These are phyloP conservation scores for Haplographium delicatum DNA, from an alignment of 495 filamentous ascomycete species.

Conservation along the genomic window DNA sequence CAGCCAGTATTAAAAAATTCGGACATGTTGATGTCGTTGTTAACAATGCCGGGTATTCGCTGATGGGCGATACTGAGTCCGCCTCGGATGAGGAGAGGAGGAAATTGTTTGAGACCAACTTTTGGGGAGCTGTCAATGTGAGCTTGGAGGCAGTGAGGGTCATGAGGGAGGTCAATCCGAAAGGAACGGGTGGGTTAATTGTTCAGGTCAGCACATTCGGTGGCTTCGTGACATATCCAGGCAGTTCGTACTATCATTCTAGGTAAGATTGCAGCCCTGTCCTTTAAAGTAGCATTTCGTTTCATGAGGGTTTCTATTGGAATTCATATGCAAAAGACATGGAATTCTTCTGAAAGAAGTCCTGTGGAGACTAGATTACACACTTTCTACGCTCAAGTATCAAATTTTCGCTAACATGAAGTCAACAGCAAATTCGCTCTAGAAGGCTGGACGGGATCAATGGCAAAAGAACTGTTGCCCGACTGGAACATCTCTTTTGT, in stretches of 20 bases:
- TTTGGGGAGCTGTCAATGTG: conserved; percentile 43
- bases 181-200: background rate
- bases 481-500: conserved; percentile 10
- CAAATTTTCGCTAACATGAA: no score
- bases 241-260: background rate
- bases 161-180: conserved; percentile 33
- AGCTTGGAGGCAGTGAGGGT: conserved; percentile 37
- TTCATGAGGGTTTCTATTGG: no score
- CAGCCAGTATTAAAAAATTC: conserved; percentile 28
- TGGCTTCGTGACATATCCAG: background rate
- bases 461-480: conserved; percentile 3
- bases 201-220: background rate
- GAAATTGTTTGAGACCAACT: conserved; percentile 45
- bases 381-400: no score
- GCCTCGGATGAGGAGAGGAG: conserved; percentile 34
- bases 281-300: no score
- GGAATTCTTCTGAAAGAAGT: no score
- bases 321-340: no score
- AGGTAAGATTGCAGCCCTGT: background rate
- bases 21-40: conserved; percentile 48
- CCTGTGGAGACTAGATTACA: no score
- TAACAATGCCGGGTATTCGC: conserved; percentile 51
- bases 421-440: conserved; percentile 11
- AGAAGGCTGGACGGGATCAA: conserved; percentile 5
- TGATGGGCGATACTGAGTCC: conserved; percentile 40